Base-by-base conservation (phyloP, 2,329 filamentous ascomycete genomes). In the Arthrobotrys pseudoclavata region DNA sequence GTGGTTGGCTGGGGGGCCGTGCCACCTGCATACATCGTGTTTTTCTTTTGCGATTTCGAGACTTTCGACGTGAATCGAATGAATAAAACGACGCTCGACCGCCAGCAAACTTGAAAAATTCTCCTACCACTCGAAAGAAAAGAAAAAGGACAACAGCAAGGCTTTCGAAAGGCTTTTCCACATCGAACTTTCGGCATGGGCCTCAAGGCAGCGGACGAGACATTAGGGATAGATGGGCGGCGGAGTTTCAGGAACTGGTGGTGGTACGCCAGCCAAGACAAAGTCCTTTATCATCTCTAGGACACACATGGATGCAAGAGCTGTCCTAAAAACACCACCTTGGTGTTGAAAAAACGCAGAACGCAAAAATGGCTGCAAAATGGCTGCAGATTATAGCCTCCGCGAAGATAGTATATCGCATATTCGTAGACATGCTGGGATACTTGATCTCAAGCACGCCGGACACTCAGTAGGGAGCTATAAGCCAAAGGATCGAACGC, bases 101-200 rank as follows among this genome's bases (percentile, higher is more conserved):
- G 12, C 20, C 47, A 50, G 47, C 20, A 12, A 50, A 24, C 15
- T 20, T 9, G 26, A 53, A 53, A 50, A 50, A 26, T 26, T 24
- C 26, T 24, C 13, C 47, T 24, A 1, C 5, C 20, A 10, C 15
- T 1, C 20, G 52, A 13, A 37, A 57, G 29, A 57, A 57, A 37
- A 57, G 29, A 37, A 37, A 57, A 37, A 57, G 26, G 15, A 37
- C 50, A 40, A 37, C 52, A 57, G 29, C 52, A 37, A 57, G 52
- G 52, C 52, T 12, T 15, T 22, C 31, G 29, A 18, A 60, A 60
- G 55, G 55, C 34, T 20, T 45, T 7, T 20, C 2, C 9, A 24
- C 9, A 50, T 15, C 47, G 18, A 50, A 15, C 13, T 24, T 24
- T 50, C 10, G 29, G 37, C 52, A 18, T 29, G 50, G 22, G 26